Evolutionary conservation across 306 rosid genomes (phyloP).

Genomic region (Dryas alaskensis): DNA sequence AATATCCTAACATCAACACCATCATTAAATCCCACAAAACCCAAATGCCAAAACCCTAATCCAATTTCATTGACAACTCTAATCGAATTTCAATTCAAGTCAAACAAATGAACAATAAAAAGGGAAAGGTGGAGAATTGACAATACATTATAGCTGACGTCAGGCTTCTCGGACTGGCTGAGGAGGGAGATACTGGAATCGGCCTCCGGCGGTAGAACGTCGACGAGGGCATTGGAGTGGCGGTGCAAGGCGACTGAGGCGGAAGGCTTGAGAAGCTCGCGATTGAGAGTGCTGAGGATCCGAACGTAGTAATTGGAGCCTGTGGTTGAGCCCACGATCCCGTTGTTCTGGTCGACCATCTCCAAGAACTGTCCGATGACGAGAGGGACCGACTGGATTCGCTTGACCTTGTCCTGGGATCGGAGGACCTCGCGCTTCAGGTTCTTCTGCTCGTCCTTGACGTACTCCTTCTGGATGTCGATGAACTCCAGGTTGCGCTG

Average conservation of each 20-base stretch:
- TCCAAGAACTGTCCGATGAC: constrained; percentile 99
- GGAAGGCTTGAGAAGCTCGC: constrained; percentile 89
- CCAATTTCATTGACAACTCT: neutral
- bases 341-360: constrained; percentile 94
- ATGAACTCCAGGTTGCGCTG: constrained; percentile 82
- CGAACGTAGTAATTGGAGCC: constrained; percentile 95
- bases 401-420: constrained; percentile 85
- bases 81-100: neutral
- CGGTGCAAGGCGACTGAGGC: constrained; percentile 96
- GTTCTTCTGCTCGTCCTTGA: constrained; percentile 87
- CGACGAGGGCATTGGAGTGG: constrained; percentile 95
- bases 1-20: constrained; percentile 54
- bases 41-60: constrained; percentile 3
- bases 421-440: constrained; percentile 90
- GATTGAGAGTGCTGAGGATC: constrained; percentile 86
- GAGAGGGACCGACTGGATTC: constrained; percentile 92
- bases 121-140: neutral
- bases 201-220: constrained; percentile 96
- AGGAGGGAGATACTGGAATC: constrained; percentile 97
- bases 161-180: constrained; percentile 99
- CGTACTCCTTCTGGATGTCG: constrained; percentile 87
- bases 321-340: constrained; percentile 94
- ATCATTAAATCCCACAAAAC: neutral
- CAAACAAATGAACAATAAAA: too few species aligned
- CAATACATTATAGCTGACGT: constrained; percentile 75